These are phyloP conservation scores for Fusarium sp. DNA, from an alignment of 2,329 filamentous ascomycete species.

Conservation along the genomic window DNA sequence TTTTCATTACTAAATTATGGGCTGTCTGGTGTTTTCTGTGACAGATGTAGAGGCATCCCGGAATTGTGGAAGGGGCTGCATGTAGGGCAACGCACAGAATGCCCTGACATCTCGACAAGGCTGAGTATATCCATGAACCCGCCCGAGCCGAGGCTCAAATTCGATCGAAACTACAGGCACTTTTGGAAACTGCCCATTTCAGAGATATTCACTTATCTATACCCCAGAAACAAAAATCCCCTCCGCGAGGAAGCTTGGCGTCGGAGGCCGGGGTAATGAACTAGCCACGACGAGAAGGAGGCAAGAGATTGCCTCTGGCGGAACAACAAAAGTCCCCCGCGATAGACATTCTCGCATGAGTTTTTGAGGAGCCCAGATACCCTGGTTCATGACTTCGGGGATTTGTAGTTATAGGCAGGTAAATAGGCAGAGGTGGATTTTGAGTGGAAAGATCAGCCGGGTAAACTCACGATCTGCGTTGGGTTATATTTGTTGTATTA, in stretches of 20 bases:
- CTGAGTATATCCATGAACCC: not conserved
- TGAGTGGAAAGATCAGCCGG: not conserved
- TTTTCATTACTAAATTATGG: conserved; percentile 13
- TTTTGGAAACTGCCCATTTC: not conserved
- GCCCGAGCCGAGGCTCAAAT: not conserved
- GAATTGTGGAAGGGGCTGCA: not conserved
- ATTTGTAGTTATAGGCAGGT: not conserved
- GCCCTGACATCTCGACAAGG: conserved; percentile 24
- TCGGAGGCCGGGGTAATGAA: conserved; percentile 8
- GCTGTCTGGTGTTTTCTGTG: not conserved
- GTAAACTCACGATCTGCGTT: not conserved
- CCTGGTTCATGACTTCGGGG: not conserved
- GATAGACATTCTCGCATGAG: conserved; percentile 9
- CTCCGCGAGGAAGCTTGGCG: conserved; percentile 11
- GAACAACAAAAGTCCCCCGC: conserved; percentile 22
- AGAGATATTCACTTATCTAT: conserved; percentile 12
- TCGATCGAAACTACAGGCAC: not conserved
- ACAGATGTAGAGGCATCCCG: not conserved
- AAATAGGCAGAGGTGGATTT: not conserved
- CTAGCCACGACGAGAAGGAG: conserved; percentile 33
- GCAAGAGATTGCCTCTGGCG: conserved; percentile 7
- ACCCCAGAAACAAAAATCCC: not conserved
- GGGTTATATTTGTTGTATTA: not conserved
- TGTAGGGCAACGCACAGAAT: conserved; percentile 15
- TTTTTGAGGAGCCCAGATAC: not conserved